Evolutionary conservation across 257 asterid species (phyloP), one percentile per base, ranked within the genome.

Genomic region (Datura wrightii): DNA sequence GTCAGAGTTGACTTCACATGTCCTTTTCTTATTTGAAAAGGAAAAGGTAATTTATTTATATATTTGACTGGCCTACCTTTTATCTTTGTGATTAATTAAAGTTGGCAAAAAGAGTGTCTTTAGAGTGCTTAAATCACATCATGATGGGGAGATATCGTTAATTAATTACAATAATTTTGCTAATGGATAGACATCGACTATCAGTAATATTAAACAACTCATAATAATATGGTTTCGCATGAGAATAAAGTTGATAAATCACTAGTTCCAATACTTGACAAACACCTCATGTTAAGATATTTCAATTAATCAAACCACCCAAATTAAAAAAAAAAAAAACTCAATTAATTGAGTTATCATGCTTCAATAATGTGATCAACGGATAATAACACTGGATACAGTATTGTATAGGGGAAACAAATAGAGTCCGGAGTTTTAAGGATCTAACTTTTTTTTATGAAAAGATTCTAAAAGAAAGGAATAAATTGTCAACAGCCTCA

Each of bases 181-280:
- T 78, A 52, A 78, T 14, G 82, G 82, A 78, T 78, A 78, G 48
- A 52, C 63, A 78, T 52, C 5, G 31, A 52, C 11, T 78, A 78
- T 78, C 48, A 78, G 48, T 52, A 78, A 34, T 78, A 24, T 24
- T 24, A 24, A 24, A 24, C 31, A 24, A 24, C 31, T 24, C 31
- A 31, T 76, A 31, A 76, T 76, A 13, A 13, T 36, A 52, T 7
- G 37, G 3, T 52, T 78, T 78, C 52, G 63, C 48, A 4, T 31
- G 82, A 52, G 63, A 52, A 52, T 52, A 52, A 78, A 78, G 48
- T 76, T 31, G 4, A 8, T 74, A 5, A 72, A 48, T 74, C 19
- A 36, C 48, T 66, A 5, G 24, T 13, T 67, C 52, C 50, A 4
- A 7, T 15, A 7, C 2, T 15, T 37, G 13, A 67, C 31, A 67